A percentile compares a stretch with the other conserved stretches of the same genome.
phyloP scores from a whole-genome alignment of 768 basidiomycete genomes.

The Calocera viscosa region DNA sequence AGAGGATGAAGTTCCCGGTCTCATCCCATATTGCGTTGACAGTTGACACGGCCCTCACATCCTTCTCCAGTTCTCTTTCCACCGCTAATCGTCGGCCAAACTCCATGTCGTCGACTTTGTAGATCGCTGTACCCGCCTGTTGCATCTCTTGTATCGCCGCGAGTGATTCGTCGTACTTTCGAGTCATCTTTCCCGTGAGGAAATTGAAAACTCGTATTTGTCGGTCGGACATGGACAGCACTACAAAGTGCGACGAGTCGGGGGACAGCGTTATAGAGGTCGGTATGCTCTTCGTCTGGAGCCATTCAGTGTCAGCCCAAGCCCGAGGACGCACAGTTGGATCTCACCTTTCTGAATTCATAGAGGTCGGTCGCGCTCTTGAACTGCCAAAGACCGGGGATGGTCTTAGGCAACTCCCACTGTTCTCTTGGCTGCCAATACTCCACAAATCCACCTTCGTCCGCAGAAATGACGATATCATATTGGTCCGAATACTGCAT shows the following conservation, averaged over 20 bases:
- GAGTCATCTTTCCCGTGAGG: slow-evolving; percentile 72
- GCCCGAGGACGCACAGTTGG: background rate
- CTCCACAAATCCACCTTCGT: slow-evolving; percentile 89
- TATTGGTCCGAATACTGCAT: slow-evolving; percentile 77
- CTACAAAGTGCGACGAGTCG: slow-evolving; percentile 76
- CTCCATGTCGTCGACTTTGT: slow-evolving; percentile 96
- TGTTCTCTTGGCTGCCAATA: slow-evolving; percentile 91
- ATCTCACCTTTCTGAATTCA: slow-evolving; percentile 93
- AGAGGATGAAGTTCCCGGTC: slow-evolving; percentile 85
- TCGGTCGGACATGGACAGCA: slow-evolving; percentile 85
- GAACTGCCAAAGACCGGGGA: slow-evolving; percentile 73
- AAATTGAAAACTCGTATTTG: slow-evolving; percentile 91
- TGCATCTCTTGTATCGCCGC: slow-evolving; percentile 96
- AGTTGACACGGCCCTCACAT: slow-evolving; percentile 39
- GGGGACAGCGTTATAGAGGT: slow-evolving; percentile 88
- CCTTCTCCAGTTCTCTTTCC: slow-evolving; percentile 73
- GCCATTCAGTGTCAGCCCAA: background rate
- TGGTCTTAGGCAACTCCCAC: slow-evolving; percentile 66
- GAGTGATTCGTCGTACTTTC: slow-evolving; percentile 92
- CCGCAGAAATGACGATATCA: slow-evolving; percentile 85
- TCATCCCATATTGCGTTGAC: slow-evolving; percentile 96
- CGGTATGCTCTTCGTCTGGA: slow-evolving; percentile 77
- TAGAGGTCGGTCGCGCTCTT: slow-evolving; percentile 89
- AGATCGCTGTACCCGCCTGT: slow-evolving; percentile 87
- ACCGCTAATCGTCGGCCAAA: slow-evolving; percentile 91